Percentiles rank a stretch among this genome's conserved stretches.
Conservation (phyloP, 352 stramenopile genomes). For the Peronospora belbahrii region DNA sequence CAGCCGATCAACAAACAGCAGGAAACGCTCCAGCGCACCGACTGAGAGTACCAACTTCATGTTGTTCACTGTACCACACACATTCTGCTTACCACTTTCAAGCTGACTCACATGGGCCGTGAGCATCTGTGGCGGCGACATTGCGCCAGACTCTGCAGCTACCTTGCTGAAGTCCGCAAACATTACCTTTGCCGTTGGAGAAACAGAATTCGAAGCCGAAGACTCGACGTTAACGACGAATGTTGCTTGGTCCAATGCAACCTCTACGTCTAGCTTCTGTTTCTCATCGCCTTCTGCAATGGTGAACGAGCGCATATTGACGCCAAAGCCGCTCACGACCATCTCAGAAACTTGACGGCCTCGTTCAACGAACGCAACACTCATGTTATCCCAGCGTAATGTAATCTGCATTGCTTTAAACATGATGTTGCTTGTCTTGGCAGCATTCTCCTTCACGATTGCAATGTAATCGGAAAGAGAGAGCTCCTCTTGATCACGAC, state of each 20-base stretch:
- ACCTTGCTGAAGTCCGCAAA: constrained; percentile 53
- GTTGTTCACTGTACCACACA: constrained; percentile 39
- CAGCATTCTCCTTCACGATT: constrained; percentile 35
- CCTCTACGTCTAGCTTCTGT: constrained; percentile 40
- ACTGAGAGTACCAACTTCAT: constrained; percentile 38
- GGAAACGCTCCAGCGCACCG: constrained; percentile 47
- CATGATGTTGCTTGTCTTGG: constrained; percentile 41
- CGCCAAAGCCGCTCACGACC: constrained; percentile 40
- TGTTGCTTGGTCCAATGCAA: constrained; percentile 39
- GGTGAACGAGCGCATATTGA: constrained; percentile 36
- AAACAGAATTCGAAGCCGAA: constrained; percentile 26
- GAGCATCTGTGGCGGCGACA: constrained; percentile 37
- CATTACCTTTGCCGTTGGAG: constrained; percentile 41
- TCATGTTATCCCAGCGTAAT: constrained; percentile 48
- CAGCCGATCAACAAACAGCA: constrained; percentile 56
- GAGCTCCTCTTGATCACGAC: constrained; percentile 29
- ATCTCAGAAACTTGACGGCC: constrained; percentile 40
- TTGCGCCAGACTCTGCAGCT: constrained; percentile 16
- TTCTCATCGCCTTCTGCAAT: constrained; percentile 39
- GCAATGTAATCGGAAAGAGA: constrained; percentile 32
- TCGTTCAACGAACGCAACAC: constrained; percentile 38
- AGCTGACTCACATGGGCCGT: constrained; percentile 36
- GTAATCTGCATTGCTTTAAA: constrained; percentile 48
- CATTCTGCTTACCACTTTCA: constrained; percentile 36
- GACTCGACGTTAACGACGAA: constrained; percentile 43